phyloP scores from a whole-genome alignment of 495 filamentous ascomycete genomes.

The Penicillium malachiteum region DNA sequence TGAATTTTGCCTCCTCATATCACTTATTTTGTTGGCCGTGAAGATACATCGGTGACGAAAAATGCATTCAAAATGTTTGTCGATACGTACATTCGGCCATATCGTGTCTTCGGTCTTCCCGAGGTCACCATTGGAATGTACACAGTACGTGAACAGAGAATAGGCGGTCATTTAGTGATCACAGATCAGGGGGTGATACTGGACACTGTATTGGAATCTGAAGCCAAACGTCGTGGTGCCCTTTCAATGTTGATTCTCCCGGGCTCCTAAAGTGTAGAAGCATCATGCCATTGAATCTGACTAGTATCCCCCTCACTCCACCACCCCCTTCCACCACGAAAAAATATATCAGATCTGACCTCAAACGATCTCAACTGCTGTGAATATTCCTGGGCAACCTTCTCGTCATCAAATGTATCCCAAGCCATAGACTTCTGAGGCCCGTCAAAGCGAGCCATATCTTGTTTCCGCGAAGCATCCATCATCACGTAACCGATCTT shows the following conservation, averaged over 20 bases:
- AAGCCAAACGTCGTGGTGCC: not conserved
- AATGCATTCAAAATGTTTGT: too few relatives aligned
- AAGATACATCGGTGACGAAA: too few relatives aligned
- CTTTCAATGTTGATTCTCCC: not conserved
- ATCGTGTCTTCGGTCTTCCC: too few relatives aligned
- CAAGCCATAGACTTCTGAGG: not conserved
- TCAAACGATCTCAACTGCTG: not conserved
- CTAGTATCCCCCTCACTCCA: not conserved
- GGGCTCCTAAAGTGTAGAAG: not conserved
- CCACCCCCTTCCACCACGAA: not conserved
- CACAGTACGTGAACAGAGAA: too few relatives aligned
- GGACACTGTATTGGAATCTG: not conserved
- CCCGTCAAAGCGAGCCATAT: not conserved
- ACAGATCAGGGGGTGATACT: too few relatives aligned
- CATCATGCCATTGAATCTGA: not conserved
- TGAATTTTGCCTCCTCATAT: too few relatives aligned
- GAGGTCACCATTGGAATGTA: too few relatives aligned
- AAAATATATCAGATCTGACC: not conserved
- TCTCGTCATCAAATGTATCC: not conserved
- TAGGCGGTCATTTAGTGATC: too few relatives aligned
- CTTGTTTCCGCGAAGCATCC: not conserved
- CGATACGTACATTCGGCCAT: too few relatives aligned
- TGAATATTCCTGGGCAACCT: not conserved
- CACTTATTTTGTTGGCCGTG: too few relatives aligned
- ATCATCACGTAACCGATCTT: not conserved